phyloP scores from a whole-genome alignment of 2,329 filamentous ascomycete genomes.

The Cladophialophora yegresii region DNA sequence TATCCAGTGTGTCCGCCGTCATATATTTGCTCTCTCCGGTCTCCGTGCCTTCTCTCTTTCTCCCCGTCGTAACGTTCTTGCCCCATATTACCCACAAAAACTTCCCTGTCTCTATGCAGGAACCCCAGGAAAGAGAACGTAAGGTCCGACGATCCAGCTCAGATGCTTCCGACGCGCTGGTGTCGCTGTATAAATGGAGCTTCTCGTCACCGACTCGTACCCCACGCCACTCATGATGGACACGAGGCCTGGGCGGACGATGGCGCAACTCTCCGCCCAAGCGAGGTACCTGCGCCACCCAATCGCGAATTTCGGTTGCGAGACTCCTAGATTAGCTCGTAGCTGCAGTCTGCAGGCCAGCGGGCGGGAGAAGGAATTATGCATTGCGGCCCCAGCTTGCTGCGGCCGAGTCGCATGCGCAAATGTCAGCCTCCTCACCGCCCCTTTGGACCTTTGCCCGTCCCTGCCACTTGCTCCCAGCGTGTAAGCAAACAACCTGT shows the following conservation, averaged over 20 bases:
- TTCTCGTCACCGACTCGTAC: conserved; percentile 12
- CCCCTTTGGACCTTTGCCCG: conserved; percentile 24
- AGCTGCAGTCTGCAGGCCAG: conserved; percentile 13
- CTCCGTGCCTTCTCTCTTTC: not conserved
- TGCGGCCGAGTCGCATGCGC: conserved; percentile 3
- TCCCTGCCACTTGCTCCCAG: conserved; percentile 3
- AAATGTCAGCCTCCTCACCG: conserved; percentile 30
- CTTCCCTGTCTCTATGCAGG: conserved; percentile 4
- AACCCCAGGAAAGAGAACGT: not conserved
- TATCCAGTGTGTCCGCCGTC: conserved; percentile 7
- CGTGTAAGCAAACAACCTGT: not conserved
- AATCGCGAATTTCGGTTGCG: conserved; percentile 6
- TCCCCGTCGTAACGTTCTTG: not conserved
- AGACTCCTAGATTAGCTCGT: conserved; percentile 10
- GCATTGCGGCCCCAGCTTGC: conserved; percentile 4
- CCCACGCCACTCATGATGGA: not conserved
- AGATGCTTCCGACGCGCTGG: not conserved
- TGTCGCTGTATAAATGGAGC: not conserved
- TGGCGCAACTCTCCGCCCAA: conserved; percentile 8
- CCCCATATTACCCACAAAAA: not conserved
- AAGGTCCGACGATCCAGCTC: not conserved
- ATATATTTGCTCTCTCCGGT: not conserved
- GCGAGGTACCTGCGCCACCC: conserved; percentile 11
- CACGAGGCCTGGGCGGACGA: conserved; percentile 11
- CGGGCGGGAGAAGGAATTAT: conserved; percentile 24